Evolutionary conservation across 2,329 filamentous ascomycete species (phyloP), one percentile per base, ranked within the genome.

Genomic region (Arachnomyces sp.): DNA sequence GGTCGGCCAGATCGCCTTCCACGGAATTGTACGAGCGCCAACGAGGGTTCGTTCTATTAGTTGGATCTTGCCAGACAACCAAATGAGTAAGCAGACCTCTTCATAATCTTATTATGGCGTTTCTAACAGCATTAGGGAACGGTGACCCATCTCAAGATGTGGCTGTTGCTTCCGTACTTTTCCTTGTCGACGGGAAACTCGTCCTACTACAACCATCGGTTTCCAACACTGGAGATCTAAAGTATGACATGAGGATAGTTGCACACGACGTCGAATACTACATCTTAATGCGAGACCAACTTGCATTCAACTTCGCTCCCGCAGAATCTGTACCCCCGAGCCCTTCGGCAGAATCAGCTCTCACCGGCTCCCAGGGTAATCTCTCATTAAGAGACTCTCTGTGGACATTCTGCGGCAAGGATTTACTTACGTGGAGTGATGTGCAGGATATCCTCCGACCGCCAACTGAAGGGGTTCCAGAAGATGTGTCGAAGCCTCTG

Each of bases 201-300:
- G 92, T 96, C 8, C 68, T 96, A 29, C 73, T 98, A 36, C 87
- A 93, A 49, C 90, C 92, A 1, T 89, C 87, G 1, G 71, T 86
- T 4, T 89, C 84, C 38, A 84, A 85, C 36, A 77, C 83, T 32
- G 84, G 85, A 4, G 83, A 88, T 51, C 72, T 95, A 38, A 96
- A 95, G 66, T 98, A 98, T 57, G 90, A 96, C 57, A 98, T 98
- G 92, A 83, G 89, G 7, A 83, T 96, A 43, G 83, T 98, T 56
- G 88, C 89, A 9, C 87, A 95, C 54, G 93, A 94, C 53, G 88
- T 96, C 31, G 92, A 98, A 60, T 96, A 92, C 54, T 95, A 94
- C 59, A 82, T 82, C 39, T 79, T 92, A 52, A 93, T 93, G 79
- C 81, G 89, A 48, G 92, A 98, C 56, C 84, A 93, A 53, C 79